A percentile compares a stretch with the other conserved stretches of the same genome.
Conservation (phyloP, 169 alveolate species). For the Eimeria sp. region DNA sequence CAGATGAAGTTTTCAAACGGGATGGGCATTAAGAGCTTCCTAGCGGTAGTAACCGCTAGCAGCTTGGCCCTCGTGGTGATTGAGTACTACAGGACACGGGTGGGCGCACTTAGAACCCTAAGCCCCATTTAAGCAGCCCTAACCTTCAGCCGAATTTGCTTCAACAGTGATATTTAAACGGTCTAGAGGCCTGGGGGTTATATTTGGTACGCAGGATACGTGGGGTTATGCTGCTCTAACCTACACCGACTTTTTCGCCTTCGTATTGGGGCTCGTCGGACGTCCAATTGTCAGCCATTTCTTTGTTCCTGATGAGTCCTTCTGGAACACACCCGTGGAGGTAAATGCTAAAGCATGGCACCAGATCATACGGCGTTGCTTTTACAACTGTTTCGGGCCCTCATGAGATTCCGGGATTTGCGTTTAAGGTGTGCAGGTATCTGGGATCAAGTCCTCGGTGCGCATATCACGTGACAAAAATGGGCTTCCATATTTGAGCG, state of each 20-base stretch:
- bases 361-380: not conserved
- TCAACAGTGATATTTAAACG: not conserved
- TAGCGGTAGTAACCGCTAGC: constrained; percentile 22
- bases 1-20: constrained; percentile 49
- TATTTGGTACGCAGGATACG: not conserved
- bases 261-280: constrained; percentile 20
- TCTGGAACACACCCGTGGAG: constrained; percentile 52
- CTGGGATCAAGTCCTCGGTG: constrained; percentile 15
- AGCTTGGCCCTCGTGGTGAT: constrained; percentile 34
- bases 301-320: not conserved
- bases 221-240: constrained; percentile 18
- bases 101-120: not conserved
- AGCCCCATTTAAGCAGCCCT: not conserved
- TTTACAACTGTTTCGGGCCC: not conserved
- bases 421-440: not conserved
- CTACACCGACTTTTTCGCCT: constrained; percentile 51
- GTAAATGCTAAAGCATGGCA: not conserved
- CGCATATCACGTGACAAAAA: not conserved
- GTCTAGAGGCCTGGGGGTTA: not conserved
- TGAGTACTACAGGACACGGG: constrained; percentile 30
- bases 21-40: constrained; percentile 44
- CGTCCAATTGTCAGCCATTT: constrained; percentile 21
- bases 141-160: not conserved
- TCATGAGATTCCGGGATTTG: not conserved
- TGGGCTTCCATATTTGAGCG: constrained; percentile 40